A percentile compares a stretch with the other conserved stretches of the same genome.
phyloP scores from a whole-genome alignment of 192 early-diverging fungal genomes.

The Neocallimastix lanati region DNA sequence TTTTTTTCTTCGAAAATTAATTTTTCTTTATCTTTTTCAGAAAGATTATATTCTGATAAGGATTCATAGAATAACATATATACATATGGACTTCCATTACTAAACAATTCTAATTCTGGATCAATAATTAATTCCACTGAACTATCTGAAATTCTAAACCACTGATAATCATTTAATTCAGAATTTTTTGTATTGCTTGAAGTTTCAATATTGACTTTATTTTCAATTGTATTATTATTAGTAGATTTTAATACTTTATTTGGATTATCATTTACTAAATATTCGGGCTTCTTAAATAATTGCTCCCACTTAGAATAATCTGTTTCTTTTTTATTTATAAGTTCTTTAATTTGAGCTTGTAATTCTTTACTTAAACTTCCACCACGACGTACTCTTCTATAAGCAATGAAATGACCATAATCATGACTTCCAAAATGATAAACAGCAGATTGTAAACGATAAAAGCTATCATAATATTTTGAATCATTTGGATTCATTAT shows the following conservation, averaged over 20 bases:
- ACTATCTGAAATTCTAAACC: conserved; percentile 52
- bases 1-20: not conserved
- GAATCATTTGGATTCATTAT: conserved; percentile 3
- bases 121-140: conserved; percentile 15
- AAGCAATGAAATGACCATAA: conserved; percentile 79
- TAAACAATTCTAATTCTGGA: conserved; percentile 18
- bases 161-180: conserved; percentile 5
- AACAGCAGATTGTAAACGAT: conserved; percentile 59
- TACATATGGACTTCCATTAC: conserved; percentile 15
- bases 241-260: not conserved
- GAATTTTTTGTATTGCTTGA: not conserved
- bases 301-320: not conserved
- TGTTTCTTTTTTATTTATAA: not conserved
- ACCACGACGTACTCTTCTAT: conserved; percentile 22
- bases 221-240: not conserved
- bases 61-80: conserved; percentile 36
- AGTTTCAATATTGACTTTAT: not conserved
- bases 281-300: not conserved
- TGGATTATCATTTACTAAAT: not conserved
- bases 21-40: not conserved
- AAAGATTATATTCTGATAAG: not conserved
- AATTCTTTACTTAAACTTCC: not conserved
- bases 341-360: not conserved
- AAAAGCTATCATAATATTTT: conserved; percentile 19
- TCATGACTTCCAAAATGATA: conserved; percentile 73